Base-by-base conservation (phyloP, 306 rosid genomes). In the Sphenostylis stenocarpa region DNA sequence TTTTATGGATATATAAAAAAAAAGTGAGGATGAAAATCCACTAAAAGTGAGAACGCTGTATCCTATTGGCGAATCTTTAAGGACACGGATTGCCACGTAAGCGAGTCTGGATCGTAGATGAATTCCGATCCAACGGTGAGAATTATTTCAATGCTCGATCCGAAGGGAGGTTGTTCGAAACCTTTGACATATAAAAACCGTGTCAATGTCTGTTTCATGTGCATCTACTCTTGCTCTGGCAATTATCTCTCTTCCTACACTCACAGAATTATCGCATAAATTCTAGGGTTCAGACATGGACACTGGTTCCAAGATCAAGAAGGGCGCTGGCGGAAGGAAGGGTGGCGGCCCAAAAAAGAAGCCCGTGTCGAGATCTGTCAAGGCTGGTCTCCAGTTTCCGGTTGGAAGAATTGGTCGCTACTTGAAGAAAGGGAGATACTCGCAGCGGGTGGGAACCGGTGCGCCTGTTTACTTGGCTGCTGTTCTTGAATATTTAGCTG, bases 321-420 rank as follows among this genome's bases (percentile, higher is more conserved):
- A 75, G 63, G 91, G 90, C 0, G 90, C 87, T 2, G 91, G 84
- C 7, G 96, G 91, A 3, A 84, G 96, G 7, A 88, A 67, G 6
- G 93, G 77, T 0, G 83, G 88, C 1, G 91, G 88, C 0, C 80
- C 86, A 5, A 82, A 86, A 78, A 90, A 90, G 90, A 90, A 88
- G 78, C 33, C 96, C 0, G 91, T 88, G 0, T 29, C 96, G 13
- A 83, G 90, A 62, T 90, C 96, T 0, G 45, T 73, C 13, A 90
- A 79, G 15, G 93, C 96, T 0, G 96, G 96, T 10, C 96, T 90
- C 24, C 96, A 90, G 57, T 90, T 90, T 17, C 96, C 96, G 1
- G 96, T 90, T 1, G 91, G 96, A 19, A 84, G 96, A 9, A 88
- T 90, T 1, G 91, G 88, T 0, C 88, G 93, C 1, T 90, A 49